phyloP scores from a whole-genome alignment of 495 filamentous ascomycete species.

The Astrothelium macrocarpum region DNA sequence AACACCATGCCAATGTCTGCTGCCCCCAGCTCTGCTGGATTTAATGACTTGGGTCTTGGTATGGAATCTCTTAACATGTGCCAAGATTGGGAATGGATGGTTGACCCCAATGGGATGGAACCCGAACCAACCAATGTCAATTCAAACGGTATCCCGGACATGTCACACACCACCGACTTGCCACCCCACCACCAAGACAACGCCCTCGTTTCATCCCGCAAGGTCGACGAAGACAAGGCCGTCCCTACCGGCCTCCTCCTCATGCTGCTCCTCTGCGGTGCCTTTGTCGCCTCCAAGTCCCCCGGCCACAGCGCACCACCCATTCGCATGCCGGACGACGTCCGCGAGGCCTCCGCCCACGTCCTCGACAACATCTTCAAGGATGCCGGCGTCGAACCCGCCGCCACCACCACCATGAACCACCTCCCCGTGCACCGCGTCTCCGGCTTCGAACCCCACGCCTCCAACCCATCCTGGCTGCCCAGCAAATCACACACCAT shows the following conservation, averaged over 20 bases:
- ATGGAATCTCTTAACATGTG: constrained; percentile 81
- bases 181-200: background rate
- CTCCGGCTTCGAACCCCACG: constrained; percentile 16
- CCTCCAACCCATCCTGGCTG: constrained; percentile 16
- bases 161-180: background rate
- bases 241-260: constrained; percentile 33
- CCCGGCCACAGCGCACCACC: constrained; percentile 50
- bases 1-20: constrained; percentile 57
- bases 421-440: constrained; percentile 12
- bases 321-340: constrained; percentile 83
- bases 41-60: constrained; percentile 60
- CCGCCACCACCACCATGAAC: background rate
- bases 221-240: constrained; percentile 23
- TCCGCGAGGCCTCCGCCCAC: constrained; percentile 81
- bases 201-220: background rate
- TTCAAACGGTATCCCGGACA: background rate
- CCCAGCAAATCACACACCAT: constrained; percentile 29
- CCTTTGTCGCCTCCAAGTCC: constrained; percentile 86
- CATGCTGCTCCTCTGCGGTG: constrained; percentile 89
- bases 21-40: constrained; percentile 48
- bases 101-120: constrained; percentile 7
- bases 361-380: constrained; percentile 83
- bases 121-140: background rate
- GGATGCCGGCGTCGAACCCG: constrained; percentile 53
- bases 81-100: constrained; percentile 52